Percentiles rank a stretch among this genome's conserved stretches.
phyloP scores from a whole-genome alignment of 1,139 yeast species.

The Nakaseomyces kungkrabaensis region DNA sequence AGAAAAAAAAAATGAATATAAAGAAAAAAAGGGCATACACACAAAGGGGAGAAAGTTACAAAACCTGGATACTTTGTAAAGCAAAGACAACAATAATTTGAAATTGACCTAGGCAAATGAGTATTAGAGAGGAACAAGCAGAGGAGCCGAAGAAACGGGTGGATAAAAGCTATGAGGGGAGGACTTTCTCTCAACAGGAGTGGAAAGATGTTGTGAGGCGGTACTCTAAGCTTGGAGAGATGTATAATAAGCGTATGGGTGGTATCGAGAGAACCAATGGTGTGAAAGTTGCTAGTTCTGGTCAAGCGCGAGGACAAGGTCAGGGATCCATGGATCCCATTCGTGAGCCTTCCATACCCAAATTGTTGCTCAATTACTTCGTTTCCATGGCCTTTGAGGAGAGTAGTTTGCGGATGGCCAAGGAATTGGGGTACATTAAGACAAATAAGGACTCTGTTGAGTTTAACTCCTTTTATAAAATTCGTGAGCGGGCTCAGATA shows the following conservation, averaged over 20 bases:
- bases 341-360: slow-evolving; percentile 21
- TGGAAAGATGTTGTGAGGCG: slow-evolving; percentile 22
- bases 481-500: slow-evolving; percentile 21
- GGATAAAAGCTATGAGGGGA: slow-evolving; percentile 11
- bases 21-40: too few relatives aligned
- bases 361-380: slow-evolving; percentile 25
- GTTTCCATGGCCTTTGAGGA: slow-evolving; percentile 26
- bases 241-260: slow-evolving; percentile 3
- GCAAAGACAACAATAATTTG: too few relatives aligned
- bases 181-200: slow-evolving; percentile 20
- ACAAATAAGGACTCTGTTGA: slow-evolving; percentile 21
- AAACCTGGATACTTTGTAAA: too few relatives aligned
- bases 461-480: slow-evolving; percentile 22
- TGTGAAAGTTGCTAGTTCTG: not conserved
- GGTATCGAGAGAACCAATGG: not conserved
- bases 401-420: slow-evolving; percentile 25
- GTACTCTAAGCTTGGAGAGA: slow-evolving; percentile 10
- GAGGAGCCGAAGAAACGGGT: not conserved
- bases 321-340: not conserved
- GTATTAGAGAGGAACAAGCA: not conserved
- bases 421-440: slow-evolving; percentile 20
- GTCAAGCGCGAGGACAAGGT: too few relatives aligned
- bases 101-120: not conserved
- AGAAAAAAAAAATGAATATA: too few relatives aligned
- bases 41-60: too few relatives aligned